Evolutionary conservation across 768 basidiomycete species (phyloP).

Genomic region (Hirschioporus abietinus): DNA sequence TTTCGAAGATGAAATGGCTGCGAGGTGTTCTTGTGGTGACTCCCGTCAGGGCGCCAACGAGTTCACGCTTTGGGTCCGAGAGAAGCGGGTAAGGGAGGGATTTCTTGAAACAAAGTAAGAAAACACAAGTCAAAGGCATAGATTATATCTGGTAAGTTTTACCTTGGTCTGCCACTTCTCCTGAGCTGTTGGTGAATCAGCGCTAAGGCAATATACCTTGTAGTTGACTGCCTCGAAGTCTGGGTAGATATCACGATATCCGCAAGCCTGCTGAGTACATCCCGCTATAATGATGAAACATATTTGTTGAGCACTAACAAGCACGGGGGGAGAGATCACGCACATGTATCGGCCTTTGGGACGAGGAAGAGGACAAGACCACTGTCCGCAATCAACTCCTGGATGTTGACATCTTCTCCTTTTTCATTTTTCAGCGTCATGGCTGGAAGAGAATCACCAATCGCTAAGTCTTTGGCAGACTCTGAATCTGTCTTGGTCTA

Average conservation of each 20-base stretch:
- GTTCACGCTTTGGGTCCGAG: constrained; percentile 78
- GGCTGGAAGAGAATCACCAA: constrained; percentile 73
- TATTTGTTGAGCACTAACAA: not conserved
- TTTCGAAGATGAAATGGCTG: constrained; percentile 90
- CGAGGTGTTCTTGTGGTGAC: constrained; percentile 80
- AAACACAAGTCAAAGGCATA: not conserved
- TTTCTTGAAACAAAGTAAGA: constrained; percentile 46
- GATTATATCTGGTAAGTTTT: constrained; percentile 16
- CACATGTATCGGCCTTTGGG: constrained; percentile 83
- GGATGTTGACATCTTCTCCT: constrained; percentile 69
- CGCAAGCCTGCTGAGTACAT: constrained; percentile 91
- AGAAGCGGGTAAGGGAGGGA: constrained; percentile 79
- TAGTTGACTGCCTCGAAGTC: constrained; percentile 68
- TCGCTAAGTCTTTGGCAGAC: constrained; percentile 39
- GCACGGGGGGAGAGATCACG: constrained; percentile 25
- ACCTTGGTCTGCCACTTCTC: constrained; percentile 86
- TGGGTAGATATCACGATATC: constrained; percentile 78
- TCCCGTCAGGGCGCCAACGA: constrained; percentile 81
- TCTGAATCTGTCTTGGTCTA: constrained; percentile 14
- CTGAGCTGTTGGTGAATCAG: constrained; percentile 70
- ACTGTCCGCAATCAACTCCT: constrained; percentile 55
- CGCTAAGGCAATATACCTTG: constrained; percentile 79
- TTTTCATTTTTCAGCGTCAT: constrained; percentile 81
- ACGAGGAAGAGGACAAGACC: constrained; percentile 81
- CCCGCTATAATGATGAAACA: constrained; percentile 47